Evolutionary conservation across 192 early-diverging fungal genomes (phyloP), one percentile per base, ranked within the genome.

Genomic region (Linnemannia schmuckeri): DNA sequence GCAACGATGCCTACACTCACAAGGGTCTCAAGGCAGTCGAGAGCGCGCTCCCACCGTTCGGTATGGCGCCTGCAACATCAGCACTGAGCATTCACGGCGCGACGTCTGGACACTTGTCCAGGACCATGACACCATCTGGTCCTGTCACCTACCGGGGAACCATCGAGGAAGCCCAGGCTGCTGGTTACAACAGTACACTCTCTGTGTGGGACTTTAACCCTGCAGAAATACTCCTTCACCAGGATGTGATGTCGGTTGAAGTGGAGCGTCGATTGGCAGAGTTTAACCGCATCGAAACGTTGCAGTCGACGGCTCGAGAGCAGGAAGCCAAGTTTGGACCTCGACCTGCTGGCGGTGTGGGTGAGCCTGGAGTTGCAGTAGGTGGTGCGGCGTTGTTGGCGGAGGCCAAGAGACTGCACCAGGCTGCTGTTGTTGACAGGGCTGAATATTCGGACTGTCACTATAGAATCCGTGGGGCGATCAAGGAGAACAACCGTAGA

Each of bases 1-100:
- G 85, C 42, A 87, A 87, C 30, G 85, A 87, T 70, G 79, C 79
- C 33, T 81, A 52, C n/a, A 81, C 85, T 8, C 76, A 75, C 76
- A 87, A 81, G 49, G 79, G 68, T 4, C 72, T 81, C 15, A 72
- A 71, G 52, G 85, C 79, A 7, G 70, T 87, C 13, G 85, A 87
- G 68, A 69, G 40, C 2, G 55, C 81, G 4, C 72, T 87, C 24
- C 85, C 85, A 0, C 80, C 85, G 0, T 76, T 42, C 8, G 49
- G 70, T 27, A 42, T 75, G 12, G 18, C 61, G 4, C 22, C 46
- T 66, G 12, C 55, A 33, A 13, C 54, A 13, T 72, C 54, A 15
- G 38, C 57, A 38, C 17, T 27, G 18, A 44, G 41, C 38, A 27
- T 15, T 4, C 54, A 9, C 15, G 20, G n/a, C 10, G 20, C 17